Percentiles rank a stretch among this genome's conserved stretches.
phyloP scores from a whole-genome alignment of 2,329 filamentous ascomycete genomes.

The Aureobasidium sp. region DNA sequence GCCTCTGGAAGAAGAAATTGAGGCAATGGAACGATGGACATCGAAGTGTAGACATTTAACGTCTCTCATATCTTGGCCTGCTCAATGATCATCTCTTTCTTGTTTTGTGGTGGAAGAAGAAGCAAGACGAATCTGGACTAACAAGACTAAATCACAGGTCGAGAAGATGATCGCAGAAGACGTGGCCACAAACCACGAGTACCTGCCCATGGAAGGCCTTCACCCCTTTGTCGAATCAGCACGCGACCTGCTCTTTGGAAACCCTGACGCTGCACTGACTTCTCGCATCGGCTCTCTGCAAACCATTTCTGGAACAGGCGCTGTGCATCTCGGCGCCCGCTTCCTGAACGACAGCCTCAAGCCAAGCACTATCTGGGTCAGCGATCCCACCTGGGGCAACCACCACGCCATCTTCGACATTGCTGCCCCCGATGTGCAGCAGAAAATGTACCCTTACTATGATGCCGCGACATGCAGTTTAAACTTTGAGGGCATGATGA shows the following conservation, averaged over 20 bases:
- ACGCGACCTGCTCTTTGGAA: constrained; percentile 24
- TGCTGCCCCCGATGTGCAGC: constrained; percentile 18
- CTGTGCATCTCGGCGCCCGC: constrained; percentile 78
- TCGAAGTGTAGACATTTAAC: not conserved
- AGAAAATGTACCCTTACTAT: constrained; percentile 24
- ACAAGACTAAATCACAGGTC: constrained; percentile 65
- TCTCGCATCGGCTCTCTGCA: constrained; percentile 47
- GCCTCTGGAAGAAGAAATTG: not conserved
- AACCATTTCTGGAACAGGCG: constrained; percentile 90
- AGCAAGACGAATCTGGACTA: constrained; percentile 53
- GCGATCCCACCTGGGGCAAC: constrained; percentile 28
- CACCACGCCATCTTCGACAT: constrained; percentile 28
- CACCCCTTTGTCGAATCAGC: constrained; percentile 49
- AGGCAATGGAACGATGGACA: no score
- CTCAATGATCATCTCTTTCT: no score
- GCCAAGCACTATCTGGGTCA: constrained; percentile 27
- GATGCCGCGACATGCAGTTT: constrained; percentile 20
- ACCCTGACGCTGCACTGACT: constrained; percentile 15
- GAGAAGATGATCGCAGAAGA: constrained; percentile 58
- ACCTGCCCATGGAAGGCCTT: constrained; percentile 83
- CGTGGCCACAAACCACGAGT: constrained; percentile 56
- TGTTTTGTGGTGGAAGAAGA: not conserved
- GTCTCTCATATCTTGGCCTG: no score
- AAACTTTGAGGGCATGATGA: constrained; percentile 27
- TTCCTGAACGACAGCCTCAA: constrained; percentile 81